Conservation (phyloP, 257 asterid genomes). For the Solanum paucissectum region DNA sequence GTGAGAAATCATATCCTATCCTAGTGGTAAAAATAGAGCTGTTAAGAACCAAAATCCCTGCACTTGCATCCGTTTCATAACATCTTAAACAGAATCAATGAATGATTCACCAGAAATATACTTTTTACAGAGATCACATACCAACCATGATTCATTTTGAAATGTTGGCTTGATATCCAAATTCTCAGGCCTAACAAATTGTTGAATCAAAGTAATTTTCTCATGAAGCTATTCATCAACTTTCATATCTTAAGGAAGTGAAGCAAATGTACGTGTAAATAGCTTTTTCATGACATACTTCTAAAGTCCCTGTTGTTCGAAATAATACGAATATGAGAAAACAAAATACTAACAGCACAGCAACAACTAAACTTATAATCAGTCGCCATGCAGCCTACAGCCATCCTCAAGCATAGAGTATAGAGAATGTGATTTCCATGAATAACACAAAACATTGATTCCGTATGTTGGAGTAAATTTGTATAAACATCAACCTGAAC, state of each 20-base stretch:
- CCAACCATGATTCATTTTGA: conserved; percentile 91
- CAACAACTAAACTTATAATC: not conserved
- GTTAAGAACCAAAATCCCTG: not conserved
- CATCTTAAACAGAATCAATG: not conserved
- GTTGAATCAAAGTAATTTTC: conserved; percentile 70
- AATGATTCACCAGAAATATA: not conserved
- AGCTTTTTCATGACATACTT: conserved; percentile 78
- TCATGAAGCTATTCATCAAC: conserved; percentile 62
- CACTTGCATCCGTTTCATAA: not conserved
- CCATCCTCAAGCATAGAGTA: not conserved
- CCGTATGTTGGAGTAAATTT: not conserved
- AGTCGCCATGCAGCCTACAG: not conserved
- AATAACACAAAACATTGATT: not conserved
- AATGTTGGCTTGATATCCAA: conserved; percentile 63
- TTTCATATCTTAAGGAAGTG: conserved; percentile 73
- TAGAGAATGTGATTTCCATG: not conserved
- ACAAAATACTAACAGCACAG: not conserved
- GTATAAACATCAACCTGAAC: not conserved
- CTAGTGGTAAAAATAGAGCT: not conserved
- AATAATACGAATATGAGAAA: not conserved
- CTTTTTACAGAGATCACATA: conserved; percentile 20
- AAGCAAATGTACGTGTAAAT: conserved; percentile 58
- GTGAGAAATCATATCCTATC: not conserved
- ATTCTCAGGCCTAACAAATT: conserved; percentile 74
- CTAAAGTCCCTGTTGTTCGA: conserved; percentile 63